Base-by-base conservation (phyloP, 78 protist genomes). In the Dictyostelium firmibasis region DNA sequence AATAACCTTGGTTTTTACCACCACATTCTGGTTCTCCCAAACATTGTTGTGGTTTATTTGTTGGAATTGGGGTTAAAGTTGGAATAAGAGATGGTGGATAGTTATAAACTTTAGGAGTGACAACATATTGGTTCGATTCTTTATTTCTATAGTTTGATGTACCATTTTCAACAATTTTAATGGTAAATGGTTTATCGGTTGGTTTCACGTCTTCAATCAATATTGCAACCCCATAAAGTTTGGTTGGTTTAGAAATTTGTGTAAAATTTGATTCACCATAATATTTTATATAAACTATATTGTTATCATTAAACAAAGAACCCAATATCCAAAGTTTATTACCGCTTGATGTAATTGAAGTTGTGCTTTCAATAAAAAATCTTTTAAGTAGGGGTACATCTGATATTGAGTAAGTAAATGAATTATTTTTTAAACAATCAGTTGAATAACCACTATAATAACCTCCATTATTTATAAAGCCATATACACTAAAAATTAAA, bases 371-470 rank as follows among this genome's bases (percentile, higher is more conserved):
- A 57, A 57, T 57, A 0, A 57, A 57, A 5, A 57, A 27, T 16
- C 79, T 35, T 16, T 8, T 4, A 0, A 33, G 20, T 0, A 72
- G 1, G 4, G 41, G 79, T 13, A 29, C 14, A 33, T 72, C 79
- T 0, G 23, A 2, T 2, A 35, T 16, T 33, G 67, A 57, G 6
- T 57, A 57, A 33, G 33, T 72, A n/a, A 16, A 16, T 3, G 36
- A 31, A 14, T 5, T 16, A 33, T 33, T 20, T 18, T 57, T 72
- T 72, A 72, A 18, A 18, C 16, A 29, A 11, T 72, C 36, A 33
- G 5, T 29, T 31, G 88, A 83, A 33, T 60, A 33, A 57, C 79
- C 77, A 36, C 81, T 77, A 29, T 35, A 38, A 85, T 72, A 72
- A 10, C 83, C 50, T 35, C 47, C 50, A n/a, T 85, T 72, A 85